A percentile compares a stretch with the other conserved stretches of the same genome.
Evolutionary conservation across 108 stramenopile species (phyloP).

Genomic region (Cyclotella baltica): DNA sequence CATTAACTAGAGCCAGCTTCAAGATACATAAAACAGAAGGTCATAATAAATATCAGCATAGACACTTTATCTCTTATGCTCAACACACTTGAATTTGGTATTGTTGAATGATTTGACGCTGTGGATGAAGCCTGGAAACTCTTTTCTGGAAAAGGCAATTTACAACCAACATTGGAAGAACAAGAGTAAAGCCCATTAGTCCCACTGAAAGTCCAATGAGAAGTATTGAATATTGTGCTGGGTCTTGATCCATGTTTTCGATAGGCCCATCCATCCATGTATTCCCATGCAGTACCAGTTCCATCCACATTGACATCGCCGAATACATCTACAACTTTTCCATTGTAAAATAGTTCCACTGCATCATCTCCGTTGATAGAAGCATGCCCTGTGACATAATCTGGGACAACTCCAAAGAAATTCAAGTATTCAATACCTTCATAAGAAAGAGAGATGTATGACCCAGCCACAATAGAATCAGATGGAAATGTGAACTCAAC

Average conservation of each 20-base stretch:
- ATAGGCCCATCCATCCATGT: constrained; percentile 33
- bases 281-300: constrained; percentile 33
- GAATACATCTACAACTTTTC: constrained; percentile 37
- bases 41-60: too few relatives aligned
- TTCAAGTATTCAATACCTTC: constrained; percentile 5
- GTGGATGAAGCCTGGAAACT: too few relatives aligned
- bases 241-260: not conserved
- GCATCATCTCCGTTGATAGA: constrained; percentile 49
- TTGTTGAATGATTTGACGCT: too few relatives aligned
- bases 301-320: constrained; percentile 32
- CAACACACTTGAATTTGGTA: too few relatives aligned
- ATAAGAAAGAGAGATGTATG: constrained; percentile 30
- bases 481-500: constrained; percentile 36
- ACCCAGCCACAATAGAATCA: constrained; percentile 22
- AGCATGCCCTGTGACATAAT: constrained; percentile 16
- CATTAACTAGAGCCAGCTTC: too few relatives aligned
- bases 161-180: not conserved
- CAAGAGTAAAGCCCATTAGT: not conserved
- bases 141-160: too few relatives aligned
- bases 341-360: constrained; percentile 36
- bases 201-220: constrained; percentile 1
- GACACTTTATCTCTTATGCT: too few relatives aligned
- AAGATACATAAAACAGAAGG: too few relatives aligned
- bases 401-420: constrained; percentile 38
- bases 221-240: not conserved